Evolutionary conservation across 2,329 filamentous ascomycete genomes (phyloP).

Genomic region (Phaeosphaeriaceae sp.): DNA sequence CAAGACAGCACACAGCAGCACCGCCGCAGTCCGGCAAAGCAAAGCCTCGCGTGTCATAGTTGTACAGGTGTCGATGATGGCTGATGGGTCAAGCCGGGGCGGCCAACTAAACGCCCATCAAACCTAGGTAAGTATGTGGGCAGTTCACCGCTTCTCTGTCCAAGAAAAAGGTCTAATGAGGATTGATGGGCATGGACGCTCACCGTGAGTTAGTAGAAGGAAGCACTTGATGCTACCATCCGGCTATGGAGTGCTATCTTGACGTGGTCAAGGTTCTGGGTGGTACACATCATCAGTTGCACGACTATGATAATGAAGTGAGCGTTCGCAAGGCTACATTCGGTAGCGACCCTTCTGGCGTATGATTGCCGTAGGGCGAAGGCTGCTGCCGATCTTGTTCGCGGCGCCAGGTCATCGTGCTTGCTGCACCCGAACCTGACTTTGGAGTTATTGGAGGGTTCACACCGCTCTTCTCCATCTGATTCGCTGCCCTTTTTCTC

Average conservation of each 20-base stretch:
- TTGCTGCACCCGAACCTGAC: slow-evolving; percentile 39
- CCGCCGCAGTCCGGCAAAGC: slow-evolving; percentile 28
- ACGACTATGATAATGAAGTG: slow-evolving; percentile 45
- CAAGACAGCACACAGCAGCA: slow-evolving; percentile 39
- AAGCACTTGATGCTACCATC: slow-evolving; percentile 21
- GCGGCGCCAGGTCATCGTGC: slow-evolving; percentile 49
- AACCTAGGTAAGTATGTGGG: slow-evolving; percentile 25
- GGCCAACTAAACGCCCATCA: slow-evolving; percentile 27
- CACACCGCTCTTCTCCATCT: slow-evolving; percentile 39
- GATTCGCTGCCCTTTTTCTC: slow-evolving; percentile 44
- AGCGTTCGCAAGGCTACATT: slow-evolving; percentile 45
- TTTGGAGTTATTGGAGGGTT: slow-evolving; percentile 46
- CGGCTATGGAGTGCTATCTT: slow-evolving; percentile 16
- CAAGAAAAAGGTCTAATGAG: slow-evolving; percentile 18
- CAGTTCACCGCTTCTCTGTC: slow-evolving; percentile 43
- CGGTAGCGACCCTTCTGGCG: slow-evolving; percentile 44
- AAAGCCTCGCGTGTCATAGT: slow-evolving; percentile 37
- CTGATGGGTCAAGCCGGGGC: slow-evolving; percentile 42
- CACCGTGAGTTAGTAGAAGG: slow-evolving; percentile 20
- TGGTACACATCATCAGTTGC: slow-evolving; percentile 46
- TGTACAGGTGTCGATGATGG: slow-evolving; percentile 20
- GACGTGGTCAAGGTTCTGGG: slow-evolving; percentile 29
- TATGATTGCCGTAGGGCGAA: slow-evolving; percentile 44
- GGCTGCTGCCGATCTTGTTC: slow-evolving; percentile 50
- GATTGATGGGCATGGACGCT: slow-evolving; percentile 17